phyloP scores from a whole-genome alignment of 495 filamentous ascomycete genomes.

The Aspergillus mulundensis region DNA sequence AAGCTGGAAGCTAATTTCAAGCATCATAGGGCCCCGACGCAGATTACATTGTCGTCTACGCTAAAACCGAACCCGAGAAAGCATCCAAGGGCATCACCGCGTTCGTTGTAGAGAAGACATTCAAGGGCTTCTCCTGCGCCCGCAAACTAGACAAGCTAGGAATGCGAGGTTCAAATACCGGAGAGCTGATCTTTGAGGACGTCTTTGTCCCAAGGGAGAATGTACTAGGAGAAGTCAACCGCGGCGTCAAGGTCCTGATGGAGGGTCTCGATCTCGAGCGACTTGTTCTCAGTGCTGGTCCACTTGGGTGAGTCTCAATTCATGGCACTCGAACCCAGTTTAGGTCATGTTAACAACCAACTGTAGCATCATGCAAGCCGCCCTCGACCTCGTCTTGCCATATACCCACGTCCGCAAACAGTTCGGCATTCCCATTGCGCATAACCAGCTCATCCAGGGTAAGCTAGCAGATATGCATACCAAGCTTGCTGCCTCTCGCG shows the following conservation, averaged over 20 bases:
- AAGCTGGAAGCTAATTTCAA: no score
- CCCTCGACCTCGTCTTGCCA: conserved; percentile 80
- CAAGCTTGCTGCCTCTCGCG: conserved; percentile 73
- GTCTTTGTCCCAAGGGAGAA: conserved; percentile 86
- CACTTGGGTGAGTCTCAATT: conserved; percentile 56
- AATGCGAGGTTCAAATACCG: conserved; percentile 96
- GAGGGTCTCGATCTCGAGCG: conserved; percentile 92
- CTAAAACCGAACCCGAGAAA: conserved; percentile 79
- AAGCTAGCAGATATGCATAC: conserved; percentile 98
- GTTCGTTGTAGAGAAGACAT: conserved; percentile 75
- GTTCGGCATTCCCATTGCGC: conserved; percentile 81
- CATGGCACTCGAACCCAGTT: not conserved
- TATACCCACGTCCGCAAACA: conserved; percentile 88
- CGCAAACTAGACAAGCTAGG: conserved; percentile 97
- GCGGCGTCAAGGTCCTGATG: conserved; percentile 89
- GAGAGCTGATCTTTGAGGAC: conserved; percentile 87
- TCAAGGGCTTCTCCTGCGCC: conserved; percentile 76
- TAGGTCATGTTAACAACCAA: conserved; percentile 14
- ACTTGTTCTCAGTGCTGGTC: conserved; percentile 86
- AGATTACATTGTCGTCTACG: conserved; percentile 85
- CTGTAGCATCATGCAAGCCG: conserved; percentile 79
- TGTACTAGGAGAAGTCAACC: conserved; percentile 73
- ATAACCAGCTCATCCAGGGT: conserved; percentile 91
- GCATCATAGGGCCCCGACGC: conserved; percentile 74
- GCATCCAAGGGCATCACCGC: conserved; percentile 93